Percentiles rank a stretch among this genome's conserved stretches.
phyloP scores from a whole-genome alignment of 148 eudicot species.

The Selenicereus undatus region DNA sequence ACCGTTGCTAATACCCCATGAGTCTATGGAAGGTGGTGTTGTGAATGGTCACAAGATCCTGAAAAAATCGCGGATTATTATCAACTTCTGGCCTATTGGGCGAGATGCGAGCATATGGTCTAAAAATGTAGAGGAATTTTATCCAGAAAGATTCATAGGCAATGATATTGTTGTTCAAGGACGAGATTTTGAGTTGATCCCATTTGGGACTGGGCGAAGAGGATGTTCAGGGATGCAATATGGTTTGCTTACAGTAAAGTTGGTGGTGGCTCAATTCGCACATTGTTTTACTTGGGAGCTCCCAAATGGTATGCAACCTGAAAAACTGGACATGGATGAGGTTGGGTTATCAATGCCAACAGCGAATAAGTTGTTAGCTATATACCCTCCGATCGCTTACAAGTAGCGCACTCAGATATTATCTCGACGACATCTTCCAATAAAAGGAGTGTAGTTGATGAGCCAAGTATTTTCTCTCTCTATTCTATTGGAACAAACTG shows the following conservation, averaged over 20 bases:
- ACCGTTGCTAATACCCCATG: background rate
- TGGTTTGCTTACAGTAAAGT: background rate
- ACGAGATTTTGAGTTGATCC: background rate
- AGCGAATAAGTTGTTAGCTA: background rate
- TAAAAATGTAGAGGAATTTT: slow-evolving; percentile 8
- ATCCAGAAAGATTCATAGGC: background rate
- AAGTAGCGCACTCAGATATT: background rate
- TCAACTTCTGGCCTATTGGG: background rate
- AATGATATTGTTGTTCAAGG: background rate
- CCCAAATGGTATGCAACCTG: slow-evolving; percentile 5
- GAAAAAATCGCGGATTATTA: background rate
- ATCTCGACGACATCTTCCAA: too few species aligned
- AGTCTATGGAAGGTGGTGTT: background rate
- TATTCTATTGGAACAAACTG: too few species aligned
- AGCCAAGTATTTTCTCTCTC: too few species aligned
- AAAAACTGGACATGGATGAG: slow-evolving; percentile 19
- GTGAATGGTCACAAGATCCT: background rate
- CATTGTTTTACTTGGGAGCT: slow-evolving; percentile 22
- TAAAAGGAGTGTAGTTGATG: too few species aligned
- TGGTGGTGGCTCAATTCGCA: slow-evolving; percentile 8
- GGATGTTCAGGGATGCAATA: slow-evolving; percentile 7
- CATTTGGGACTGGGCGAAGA: slow-evolving; percentile 11
- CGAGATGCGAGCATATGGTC: background rate
- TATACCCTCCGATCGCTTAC: background rate
- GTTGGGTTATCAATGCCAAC: slow-evolving; percentile 3